Conservation (phyloP, 176 grass and related monocot species). For the Aegilops sharonensis region DNA sequence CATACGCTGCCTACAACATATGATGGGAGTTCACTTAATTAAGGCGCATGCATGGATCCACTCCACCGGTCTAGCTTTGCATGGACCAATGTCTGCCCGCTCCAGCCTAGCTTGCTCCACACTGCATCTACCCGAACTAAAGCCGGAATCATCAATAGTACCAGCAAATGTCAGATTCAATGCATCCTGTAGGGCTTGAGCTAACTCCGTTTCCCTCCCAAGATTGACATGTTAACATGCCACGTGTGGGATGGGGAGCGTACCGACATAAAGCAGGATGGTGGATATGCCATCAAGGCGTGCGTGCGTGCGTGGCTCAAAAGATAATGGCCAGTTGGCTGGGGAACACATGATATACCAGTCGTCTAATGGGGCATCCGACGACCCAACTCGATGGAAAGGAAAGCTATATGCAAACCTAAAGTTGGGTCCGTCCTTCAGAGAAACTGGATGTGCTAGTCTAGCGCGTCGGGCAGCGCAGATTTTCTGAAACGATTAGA, state of each 20-base stretch:
- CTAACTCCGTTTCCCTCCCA: conserved; percentile 36
- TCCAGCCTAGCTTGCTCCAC: conserved; percentile 34
- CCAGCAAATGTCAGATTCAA: conserved; percentile 33
- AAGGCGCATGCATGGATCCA: conserved; percentile 35
- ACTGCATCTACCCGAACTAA: conserved; percentile 38
- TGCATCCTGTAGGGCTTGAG: conserved; percentile 26
- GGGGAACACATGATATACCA: background rate
- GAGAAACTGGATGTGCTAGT: background rate
- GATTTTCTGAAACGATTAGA: background rate
- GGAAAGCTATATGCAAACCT: background rate
- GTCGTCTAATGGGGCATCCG: background rate
- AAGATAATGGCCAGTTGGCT: background rate
- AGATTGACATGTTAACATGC: background rate
- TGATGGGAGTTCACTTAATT: background rate
- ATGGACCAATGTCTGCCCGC: conserved; percentile 27
- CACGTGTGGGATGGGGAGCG: background rate
- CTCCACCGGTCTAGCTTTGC: conserved; percentile 17
- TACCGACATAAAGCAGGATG: background rate
- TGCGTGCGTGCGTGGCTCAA: background rate
- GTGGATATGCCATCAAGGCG: background rate
- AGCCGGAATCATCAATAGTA: conserved; percentile 17
- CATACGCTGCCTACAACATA: conserved; percentile 11
- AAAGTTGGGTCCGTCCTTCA: background rate
- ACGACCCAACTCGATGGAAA: conserved; percentile 18
- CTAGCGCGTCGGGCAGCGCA: background rate